Base-by-base conservation (phyloP, 1,284 basidiomycete genomes). In the Cryptococcus hybrid region DNA sequence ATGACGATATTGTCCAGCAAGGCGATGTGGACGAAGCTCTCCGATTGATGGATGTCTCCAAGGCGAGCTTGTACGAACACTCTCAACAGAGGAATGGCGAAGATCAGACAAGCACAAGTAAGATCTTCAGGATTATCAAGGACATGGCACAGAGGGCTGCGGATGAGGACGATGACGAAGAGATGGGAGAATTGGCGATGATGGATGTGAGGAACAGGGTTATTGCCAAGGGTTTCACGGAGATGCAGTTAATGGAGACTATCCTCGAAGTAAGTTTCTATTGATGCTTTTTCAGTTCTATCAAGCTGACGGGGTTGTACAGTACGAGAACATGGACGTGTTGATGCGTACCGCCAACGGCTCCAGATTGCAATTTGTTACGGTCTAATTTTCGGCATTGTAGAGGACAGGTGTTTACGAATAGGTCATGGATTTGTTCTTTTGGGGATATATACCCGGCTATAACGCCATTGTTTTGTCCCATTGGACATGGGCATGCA, bases 11-110 rank as follows among this genome's bases (percentile, higher is more conserved):
- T 7, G 96, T 99, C 35, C 86, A 87, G 51, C 84, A 87, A 58
- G 83, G 84, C 52, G 96, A 99, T 73, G 94, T 99, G 4, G 93
- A 99, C 74, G 96, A 99, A 80, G 96, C 96, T 1, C 80, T 99
- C 57, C 86, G 96, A 39, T 81, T 99, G 62, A 97, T 99, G 90
- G 92, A 95, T 64, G 92, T 91, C 62, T 92, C 89, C 79, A 99
- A 99, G 78, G 89, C 90, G 66, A 90, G 86, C 67, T 80, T 99
- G 65, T 83, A 86, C 61, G 90, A 94, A 45, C 85, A 88, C 15
- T 84, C 84, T 30, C 85, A 85, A 36, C 60, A 66, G 4, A 70
- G 75, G 44, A 79, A 79, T 39, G 79, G 77, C 12, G 82, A 83
- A 15, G 94, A 98, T 74, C 84, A 85, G 62, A 90, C 91, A 30